Percentiles rank a stretch among this genome's conserved stretches.
Evolutionary conservation across 495 filamentous ascomycete species (phyloP).

Genomic region (Physcia stellaris): DNA sequence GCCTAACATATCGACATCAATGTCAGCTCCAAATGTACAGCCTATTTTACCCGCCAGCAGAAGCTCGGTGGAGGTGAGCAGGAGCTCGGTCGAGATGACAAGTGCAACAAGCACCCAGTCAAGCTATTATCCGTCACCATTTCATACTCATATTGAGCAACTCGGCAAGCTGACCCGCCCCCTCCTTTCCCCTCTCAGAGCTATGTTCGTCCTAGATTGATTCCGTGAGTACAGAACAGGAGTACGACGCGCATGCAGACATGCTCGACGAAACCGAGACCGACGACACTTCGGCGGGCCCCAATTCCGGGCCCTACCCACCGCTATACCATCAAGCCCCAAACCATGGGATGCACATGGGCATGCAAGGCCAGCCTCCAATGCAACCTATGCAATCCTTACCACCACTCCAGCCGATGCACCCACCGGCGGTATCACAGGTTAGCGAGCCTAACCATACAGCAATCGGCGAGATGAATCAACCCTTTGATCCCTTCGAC

Average conservation of each 20-base stretch:
- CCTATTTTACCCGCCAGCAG: too few relatives aligned
- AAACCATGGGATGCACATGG: slow-evolving; percentile 26
- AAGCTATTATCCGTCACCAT: slow-evolving; percentile 69
- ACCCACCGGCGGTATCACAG: slow-evolving; percentile 19
- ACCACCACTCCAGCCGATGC: slow-evolving; percentile 13
- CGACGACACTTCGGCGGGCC: slow-evolving; percentile 50
- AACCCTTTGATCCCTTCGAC: slow-evolving; percentile 65
- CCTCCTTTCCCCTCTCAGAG: slow-evolving; percentile 37
- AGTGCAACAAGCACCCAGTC: slow-evolving; percentile 24
- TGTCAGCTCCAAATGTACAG: too few relatives aligned
- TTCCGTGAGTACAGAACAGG: slow-evolving; percentile 82
- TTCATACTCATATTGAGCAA: slow-evolving; percentile 92
- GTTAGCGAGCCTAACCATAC: slow-evolving; percentile 24
- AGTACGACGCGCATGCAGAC: slow-evolving; percentile 94
- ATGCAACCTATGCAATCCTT: slow-evolving; percentile 14
- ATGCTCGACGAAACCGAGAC: slow-evolving; percentile 72
- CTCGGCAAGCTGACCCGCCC: slow-evolving; percentile 77
- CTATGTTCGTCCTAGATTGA: slow-evolving; percentile 74
- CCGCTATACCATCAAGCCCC: slow-evolving; percentile 37
- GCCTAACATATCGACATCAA: too few relatives aligned
- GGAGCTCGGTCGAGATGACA: slow-evolving; percentile 10
- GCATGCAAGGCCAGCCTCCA: slow-evolving; percentile 25
- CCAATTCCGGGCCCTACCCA: slow-evolving; percentile 58
- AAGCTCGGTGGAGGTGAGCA: too few relatives aligned
- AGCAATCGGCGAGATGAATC: slow-evolving; percentile 42